These are phyloP conservation scores for Sporothrix phasma DNA, from an alignment of 2,329 filamentous ascomycete genomes.

Conservation along the genomic window DNA sequence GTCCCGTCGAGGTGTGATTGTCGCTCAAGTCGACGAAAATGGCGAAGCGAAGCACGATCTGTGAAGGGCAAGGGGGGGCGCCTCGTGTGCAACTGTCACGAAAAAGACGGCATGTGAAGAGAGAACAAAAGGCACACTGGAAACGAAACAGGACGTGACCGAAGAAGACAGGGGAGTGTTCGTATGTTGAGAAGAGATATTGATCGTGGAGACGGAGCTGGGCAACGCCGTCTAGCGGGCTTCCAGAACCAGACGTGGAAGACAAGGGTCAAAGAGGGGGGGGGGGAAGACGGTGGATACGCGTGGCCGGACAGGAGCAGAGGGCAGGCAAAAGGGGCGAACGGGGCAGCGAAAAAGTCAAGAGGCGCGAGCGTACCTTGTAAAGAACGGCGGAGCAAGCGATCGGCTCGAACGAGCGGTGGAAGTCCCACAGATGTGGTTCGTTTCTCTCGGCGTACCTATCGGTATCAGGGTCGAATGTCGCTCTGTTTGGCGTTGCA, in stretches of 20 bases:
- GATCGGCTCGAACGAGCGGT: neutral
- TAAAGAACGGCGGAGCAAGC: neutral
- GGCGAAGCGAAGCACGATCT: neutral
- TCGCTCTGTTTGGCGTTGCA: slow-evolving; percentile 4
- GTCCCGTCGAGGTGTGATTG: neutral
- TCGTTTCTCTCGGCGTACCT: neutral
- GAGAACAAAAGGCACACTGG: neutral
- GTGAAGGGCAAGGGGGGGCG: neutral
- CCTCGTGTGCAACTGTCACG: neutral
- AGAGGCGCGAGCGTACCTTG: slow-evolving; percentile 5
- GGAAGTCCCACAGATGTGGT: neutral
- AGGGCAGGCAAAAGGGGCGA: neutral
- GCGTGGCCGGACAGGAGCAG: too few species aligned
- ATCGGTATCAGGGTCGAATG: slow-evolving; percentile 1
- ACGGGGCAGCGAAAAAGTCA: neutral
- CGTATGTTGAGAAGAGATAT: neutral
- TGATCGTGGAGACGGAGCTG: neutral
- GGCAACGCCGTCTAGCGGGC: neutral
- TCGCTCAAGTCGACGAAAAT: slow-evolving; percentile 5
- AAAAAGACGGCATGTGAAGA: neutral
- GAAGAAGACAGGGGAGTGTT: neutral
- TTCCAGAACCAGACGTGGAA: slow-evolving; percentile 3
- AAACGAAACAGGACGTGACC: neutral
- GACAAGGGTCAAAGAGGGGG: neutral
- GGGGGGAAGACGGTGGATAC: too few species aligned